Base-by-base conservation (phyloP, 495 filamentous ascomycete species). In the Aspergillus olivimuriae region DNA sequence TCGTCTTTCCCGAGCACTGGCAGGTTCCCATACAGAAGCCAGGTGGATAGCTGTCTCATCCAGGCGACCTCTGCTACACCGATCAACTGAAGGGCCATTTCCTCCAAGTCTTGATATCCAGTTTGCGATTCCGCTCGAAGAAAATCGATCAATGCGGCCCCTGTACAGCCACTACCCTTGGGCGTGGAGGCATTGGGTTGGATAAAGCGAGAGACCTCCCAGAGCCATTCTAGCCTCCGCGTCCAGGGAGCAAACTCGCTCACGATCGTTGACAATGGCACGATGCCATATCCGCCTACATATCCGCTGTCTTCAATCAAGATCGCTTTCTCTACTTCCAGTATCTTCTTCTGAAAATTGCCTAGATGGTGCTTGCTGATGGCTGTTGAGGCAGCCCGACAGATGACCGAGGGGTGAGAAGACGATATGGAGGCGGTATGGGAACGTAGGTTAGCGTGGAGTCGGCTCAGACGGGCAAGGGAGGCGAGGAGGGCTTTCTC, bases 281-380 rank as follows among this genome's bases (percentile, higher is more conserved):
- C 92, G 47, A 95, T 92, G 37, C 89, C 81, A 52, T 95, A 95
- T 2, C 84, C 89, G 31, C 89, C 91, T 2, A 95, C 89, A 51
- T 84, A 76, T 15, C 65, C 74, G 26, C 76, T 72, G 61, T 94
- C 86, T 53, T 78, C 77, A 18, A 73, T 66, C 39, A 96, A 68
- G 31, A 98, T 83, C 6, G 71, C 73, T 39, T 73, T 75, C 63
- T 98, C 92, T 2, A 96, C 89, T 26, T 86, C 78, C 1, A 95
- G 65, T 6, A 98, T 82, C 58, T 84, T 88, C 23, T 74, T 73
- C 53, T 92, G 89, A 53, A 96, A 96, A 19, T 73, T 68, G 6
- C 78, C 77, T 0, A 98, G 77, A 43, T 95, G 86, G 14, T 70
- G 66, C 5, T 79, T 75, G n/a, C 73, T 70, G 24, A 95, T 86